Base-by-base conservation (phyloP, 208 protist genomes). In the Blechomonas ayalai region DNA sequence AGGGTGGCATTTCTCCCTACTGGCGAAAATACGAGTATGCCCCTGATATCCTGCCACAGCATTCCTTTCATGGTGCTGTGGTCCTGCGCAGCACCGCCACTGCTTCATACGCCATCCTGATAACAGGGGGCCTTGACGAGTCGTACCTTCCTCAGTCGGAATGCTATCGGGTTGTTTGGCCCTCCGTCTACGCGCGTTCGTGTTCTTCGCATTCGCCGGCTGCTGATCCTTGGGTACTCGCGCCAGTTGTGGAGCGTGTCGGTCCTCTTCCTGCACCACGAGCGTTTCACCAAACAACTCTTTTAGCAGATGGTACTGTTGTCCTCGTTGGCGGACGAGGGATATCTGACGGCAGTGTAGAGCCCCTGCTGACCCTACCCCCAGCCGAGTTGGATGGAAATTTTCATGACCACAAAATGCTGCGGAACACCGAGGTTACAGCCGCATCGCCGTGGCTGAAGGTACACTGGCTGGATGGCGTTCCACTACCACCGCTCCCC, bases 51-150 rank as follows among this genome's bases (percentile, higher is more conserved):
- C n/a, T n/a, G n/a, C n/a, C n/a, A n/a, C n/a, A n/a, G n/a, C n/a
- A n/a, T n/a, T n/a, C n/a, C n/a, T n/a, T n/a, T n/a, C n/a, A n/a
- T n/a, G n/a, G n/a, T n/a, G n/a, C n/a, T n/a, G n/a, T n/a, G n/a
- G n/a, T n/a, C n/a, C n/a, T n/a, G n/a, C n/a, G n/a, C n/a, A n/a
- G n/a, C n/a, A n/a, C n/a, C n/a, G n/a, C n/a, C n/a, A n/a, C n/a
- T n/a, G n/a, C n/a, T n/a, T n/a, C 29, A 34, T 34, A 12, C 12
- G 12, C 13, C 23, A 56, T 80, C 20, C 48, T 89, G 25, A 38
- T 84, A 19, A 63, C 67, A 29, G 80, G 80, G 24, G 80, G 80
- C 19, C 44, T 89, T 31, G 80, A 89, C 51, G 52, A 55, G 10
- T 54, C 54, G 20, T 68, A 54, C 31, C 75, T 64, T 41, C 45